Percentiles rank a stretch among this genome's conserved stretches.
These are phyloP conservation scores for Phylloporus sp. DNA, from an alignment of 768 basidiomycete genomes.

Conservation along the genomic window DNA sequence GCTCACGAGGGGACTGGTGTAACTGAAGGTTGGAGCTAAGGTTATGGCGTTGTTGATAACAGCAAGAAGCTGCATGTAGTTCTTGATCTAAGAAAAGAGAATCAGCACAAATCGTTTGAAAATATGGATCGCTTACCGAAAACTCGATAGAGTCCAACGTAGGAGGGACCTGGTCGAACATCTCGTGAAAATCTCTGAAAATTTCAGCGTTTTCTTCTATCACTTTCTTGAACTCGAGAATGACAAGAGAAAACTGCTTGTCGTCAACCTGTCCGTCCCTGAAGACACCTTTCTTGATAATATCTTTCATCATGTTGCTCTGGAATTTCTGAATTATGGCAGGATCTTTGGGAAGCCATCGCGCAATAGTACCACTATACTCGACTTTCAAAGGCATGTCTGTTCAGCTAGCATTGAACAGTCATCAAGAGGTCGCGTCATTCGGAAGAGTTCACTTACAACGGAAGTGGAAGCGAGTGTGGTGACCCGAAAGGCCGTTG, in stretches of 20 bases:
- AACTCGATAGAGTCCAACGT: background rate
- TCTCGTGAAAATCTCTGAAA: constrained; percentile 22
- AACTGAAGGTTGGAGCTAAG: constrained; percentile 8
- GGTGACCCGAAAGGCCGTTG: background rate
- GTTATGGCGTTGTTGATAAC: constrained; percentile 11
- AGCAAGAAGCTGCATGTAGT: constrained; percentile 5
- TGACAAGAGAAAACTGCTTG: constrained; percentile 8
- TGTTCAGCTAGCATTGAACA: background rate
- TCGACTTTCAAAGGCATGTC: constrained; percentile 14
- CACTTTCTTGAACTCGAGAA: constrained; percentile 21
- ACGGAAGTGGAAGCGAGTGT: background rate
- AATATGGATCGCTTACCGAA: constrained; percentile 10
- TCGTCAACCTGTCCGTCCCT: constrained; percentile 4
- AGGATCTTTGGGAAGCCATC: constrained; percentile 18
- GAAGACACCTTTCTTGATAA: constrained; percentile 16
- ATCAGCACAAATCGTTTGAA: no score
- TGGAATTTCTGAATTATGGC: constrained; percentile 1
- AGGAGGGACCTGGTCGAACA: constrained; percentile 18
- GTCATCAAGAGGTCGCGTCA: background rate
- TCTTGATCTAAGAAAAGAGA: background rate
- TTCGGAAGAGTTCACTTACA: constrained; percentile 1
- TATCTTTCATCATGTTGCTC: constrained; percentile 24
- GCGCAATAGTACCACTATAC: constrained; percentile 18
- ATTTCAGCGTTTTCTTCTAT: constrained; percentile 20
- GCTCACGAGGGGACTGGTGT: constrained; percentile 15